Conservation (phyloP, 192 early-diverging fungal species). For the Chytriomyces sp. region DNA sequence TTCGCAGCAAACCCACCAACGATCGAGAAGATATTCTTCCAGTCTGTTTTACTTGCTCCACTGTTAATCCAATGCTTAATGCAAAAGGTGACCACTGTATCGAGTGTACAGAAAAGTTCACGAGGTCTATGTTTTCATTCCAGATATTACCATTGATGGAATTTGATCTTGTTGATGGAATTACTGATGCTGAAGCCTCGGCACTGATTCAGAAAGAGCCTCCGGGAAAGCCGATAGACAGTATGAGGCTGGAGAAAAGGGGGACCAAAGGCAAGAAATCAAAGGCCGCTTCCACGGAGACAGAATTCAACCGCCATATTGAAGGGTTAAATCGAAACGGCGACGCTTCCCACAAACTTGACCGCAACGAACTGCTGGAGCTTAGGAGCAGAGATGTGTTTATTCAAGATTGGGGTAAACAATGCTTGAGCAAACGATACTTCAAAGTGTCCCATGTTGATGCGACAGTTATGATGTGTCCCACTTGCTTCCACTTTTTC, state of each 20-base stretch:
- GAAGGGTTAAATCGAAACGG: conserved; percentile 33
- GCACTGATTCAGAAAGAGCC: conserved; percentile 40
- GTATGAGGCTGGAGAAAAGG: conserved; percentile 4
- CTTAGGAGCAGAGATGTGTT: conserved; percentile 45
- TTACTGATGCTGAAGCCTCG: conserved; percentile 46
- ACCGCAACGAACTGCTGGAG: conserved; percentile 36
- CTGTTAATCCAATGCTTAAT: conserved; percentile 47
- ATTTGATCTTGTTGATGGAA: conserved; percentile 48
- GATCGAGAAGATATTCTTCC: conserved; percentile 50
- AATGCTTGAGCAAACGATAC: conserved; percentile 42
- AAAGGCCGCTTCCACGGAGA: conserved; percentile 21
- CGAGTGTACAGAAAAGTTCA: conserved; percentile 51
- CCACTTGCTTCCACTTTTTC: conserved; percentile 53
- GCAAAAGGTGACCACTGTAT: conserved; percentile 48
- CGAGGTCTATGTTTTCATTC: conserved; percentile 57
- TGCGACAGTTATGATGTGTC: conserved; percentile 44
- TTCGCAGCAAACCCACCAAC: conserved; percentile 44
- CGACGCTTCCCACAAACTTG: conserved; percentile 34
- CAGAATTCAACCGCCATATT: conserved; percentile 40
- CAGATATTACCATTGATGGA: conserved; percentile 52
- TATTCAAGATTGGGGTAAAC: conserved; percentile 42
- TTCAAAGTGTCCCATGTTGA: conserved; percentile 41
- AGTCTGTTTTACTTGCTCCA: conserved; percentile 52
- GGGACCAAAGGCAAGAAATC: conserved; percentile 8
- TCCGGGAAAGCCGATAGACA: not conserved